phyloP scores from a whole-genome alignment of 305 asterid species.

The Fraxinus dipetala region DNA sequence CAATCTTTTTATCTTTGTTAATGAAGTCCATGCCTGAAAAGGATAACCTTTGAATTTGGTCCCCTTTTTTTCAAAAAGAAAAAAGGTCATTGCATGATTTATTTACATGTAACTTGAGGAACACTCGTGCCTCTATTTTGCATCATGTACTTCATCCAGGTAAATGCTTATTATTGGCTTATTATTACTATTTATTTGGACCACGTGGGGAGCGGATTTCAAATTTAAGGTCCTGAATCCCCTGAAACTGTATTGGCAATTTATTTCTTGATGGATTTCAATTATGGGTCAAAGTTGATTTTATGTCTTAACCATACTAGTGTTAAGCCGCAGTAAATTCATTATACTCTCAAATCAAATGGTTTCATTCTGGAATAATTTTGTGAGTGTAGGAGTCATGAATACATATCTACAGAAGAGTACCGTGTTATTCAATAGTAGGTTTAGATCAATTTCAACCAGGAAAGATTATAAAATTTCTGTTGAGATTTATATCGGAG shows the following conservation, averaged over 20 bases:
- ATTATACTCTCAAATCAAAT: not conserved
- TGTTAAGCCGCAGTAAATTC: not conserved
- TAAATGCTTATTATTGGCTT: not conserved
- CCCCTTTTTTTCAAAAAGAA: not conserved
- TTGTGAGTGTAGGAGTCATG: not conserved
- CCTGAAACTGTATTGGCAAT: not conserved
- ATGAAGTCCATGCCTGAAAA: constrained; percentile 11
- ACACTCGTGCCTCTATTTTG: not conserved
- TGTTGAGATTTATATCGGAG: not conserved
- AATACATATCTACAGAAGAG: not conserved
- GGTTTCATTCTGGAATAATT: not conserved
- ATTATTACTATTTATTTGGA: not conserved
- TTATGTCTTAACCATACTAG: not conserved
- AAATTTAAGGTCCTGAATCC: not conserved
- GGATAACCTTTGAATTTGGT: not conserved
- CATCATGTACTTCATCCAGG: not conserved
- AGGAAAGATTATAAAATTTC: not conserved
- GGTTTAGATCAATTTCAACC: not conserved
- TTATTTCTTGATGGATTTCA: not conserved
- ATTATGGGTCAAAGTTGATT: not conserved
- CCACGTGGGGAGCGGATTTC: not conserved
- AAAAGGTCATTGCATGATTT: not conserved
- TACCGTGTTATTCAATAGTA: not conserved
- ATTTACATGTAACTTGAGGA: not conserved
- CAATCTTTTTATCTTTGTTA: not conserved